Base-by-base conservation (phyloP, 768 basidiomycete species). In the Neoboletus magnificus region DNA sequence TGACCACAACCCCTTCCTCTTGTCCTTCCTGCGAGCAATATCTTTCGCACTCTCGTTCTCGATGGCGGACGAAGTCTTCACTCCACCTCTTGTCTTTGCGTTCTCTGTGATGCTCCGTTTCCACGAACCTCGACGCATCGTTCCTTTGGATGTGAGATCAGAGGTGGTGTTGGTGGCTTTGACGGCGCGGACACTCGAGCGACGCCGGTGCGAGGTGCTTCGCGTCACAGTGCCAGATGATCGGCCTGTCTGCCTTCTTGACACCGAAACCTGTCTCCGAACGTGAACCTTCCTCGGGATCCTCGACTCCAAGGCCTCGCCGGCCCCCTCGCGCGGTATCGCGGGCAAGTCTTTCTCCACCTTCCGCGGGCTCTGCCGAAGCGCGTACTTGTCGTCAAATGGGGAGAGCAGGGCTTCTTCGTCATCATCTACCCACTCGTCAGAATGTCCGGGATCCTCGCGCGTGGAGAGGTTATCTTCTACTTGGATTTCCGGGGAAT, bases 391-490 rank as follows among this genome's bases (percentile, higher is more conserved):
- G 55, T 71, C 62, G 10, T 59, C 69, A 35, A 68, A 67, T 1
- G 69, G 64, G 23, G 55, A 67, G 46, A 69, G 45, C 42, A 62
- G 27, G 4, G 52, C 57, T 50, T 60, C 57, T 5, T 64, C 64
- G 12, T 69, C 69, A 10, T 69, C 70, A 15, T 71, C 61, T 1
- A 65, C 58, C 65, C 65, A 69, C 30, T 48, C 65, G 5, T 61
- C 57, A 2, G 48, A 51, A 32, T 50, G 55, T 7, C 52, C 58
- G 22, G 27, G 30, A n/a, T 56, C 58, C 36, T 61, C 58, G 36
- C 45, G 35, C 20, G 44, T 30, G 15, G 57, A 58, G 13, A 56
- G 13, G 41, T 53, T 40, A 2, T 45, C 58, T 22, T 54, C 43
- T 10, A 13, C n/a, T 0, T n/a, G 37, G 11, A 32, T n/a, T 30